phyloP scores from a whole-genome alignment of 2,329 filamentous ascomycete genomes.

The Calonectria naviculata region DNA sequence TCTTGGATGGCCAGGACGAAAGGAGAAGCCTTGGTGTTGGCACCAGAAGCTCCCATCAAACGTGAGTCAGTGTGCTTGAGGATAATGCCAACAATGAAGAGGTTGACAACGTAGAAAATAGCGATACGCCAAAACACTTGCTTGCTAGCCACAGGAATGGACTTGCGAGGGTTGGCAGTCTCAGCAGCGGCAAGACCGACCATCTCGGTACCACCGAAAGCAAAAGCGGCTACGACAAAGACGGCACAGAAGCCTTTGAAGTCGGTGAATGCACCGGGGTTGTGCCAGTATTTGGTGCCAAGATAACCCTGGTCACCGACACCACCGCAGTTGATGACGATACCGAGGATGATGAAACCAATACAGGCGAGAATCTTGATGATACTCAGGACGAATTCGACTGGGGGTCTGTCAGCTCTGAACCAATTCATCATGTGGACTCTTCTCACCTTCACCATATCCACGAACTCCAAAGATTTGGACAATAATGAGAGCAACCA shows the following conservation, averaged over 20 bases:
- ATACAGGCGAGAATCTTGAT: conserved; percentile 82
- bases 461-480: conserved; percentile 90
- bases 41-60: conserved; percentile 68
- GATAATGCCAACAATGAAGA: conserved; percentile 84
- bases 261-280: conserved; percentile 85
- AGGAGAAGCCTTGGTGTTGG: conserved; percentile 81
- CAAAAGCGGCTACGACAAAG: conserved; percentile 81
- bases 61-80: conserved; percentile 77
- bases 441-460: conserved; percentile 73
- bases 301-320: conserved; percentile 80
- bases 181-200: conserved; percentile 83
- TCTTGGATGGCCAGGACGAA: conserved; percentile 94
- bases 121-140: conserved; percentile 96
- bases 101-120: conserved; percentile 88
- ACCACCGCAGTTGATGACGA: conserved; percentile 87
- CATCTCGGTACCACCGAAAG: conserved; percentile 81
- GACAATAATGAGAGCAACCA: conserved; percentile 79
- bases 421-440: not conserved
- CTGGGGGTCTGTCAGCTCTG: conserved; percentile 44
- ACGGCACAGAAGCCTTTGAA: conserved; percentile 84
- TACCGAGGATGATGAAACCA: conserved; percentile 77
- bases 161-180: conserved; percentile 80
- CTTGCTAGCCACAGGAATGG: conserved; percentile 87
- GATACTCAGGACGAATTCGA: conserved; percentile 87
- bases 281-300: conserved; percentile 79